Conservation (phyloP, 495 filamentous ascomycete genomes). For the Cercophora newfieldiana region DNA sequence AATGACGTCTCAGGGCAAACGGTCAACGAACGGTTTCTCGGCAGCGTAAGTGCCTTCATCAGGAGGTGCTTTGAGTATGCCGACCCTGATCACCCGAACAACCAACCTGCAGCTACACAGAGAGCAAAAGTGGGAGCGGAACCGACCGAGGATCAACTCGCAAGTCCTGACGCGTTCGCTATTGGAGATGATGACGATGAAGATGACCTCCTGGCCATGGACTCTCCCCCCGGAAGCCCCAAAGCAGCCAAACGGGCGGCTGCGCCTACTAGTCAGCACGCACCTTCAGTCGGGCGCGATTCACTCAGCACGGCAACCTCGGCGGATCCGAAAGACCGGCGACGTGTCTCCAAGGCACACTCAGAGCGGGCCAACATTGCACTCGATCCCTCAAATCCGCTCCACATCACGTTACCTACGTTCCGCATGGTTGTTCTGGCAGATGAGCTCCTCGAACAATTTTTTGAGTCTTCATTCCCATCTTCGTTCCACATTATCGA, state of each 20-base stretch:
- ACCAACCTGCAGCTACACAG: conserved; percentile 41
- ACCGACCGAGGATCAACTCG: conserved; percentile 36
- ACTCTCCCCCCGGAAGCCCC: conserved; percentile 41
- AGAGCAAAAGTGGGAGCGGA: conserved; percentile 24
- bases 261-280: conserved; percentile 16
- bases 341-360: conserved; percentile 54
- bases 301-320: conserved; percentile 16
- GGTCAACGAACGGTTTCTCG: conserved; percentile 77
- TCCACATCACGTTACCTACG: conserved; percentile 95
- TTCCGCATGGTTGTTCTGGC: conserved; percentile 98
- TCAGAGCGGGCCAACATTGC: conserved; percentile 76
- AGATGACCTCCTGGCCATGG: conserved; percentile 65
- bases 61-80: conserved; percentile 97
- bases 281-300: conserved; percentile 27
- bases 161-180: conserved; percentile 59
- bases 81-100: conserved; percentile 78
- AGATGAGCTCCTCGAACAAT: conserved; percentile 91
- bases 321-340: conserved; percentile 22
- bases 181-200: conserved; percentile 73
- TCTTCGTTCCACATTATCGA: conserved; percentile 61
- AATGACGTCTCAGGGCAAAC: conserved; percentile 43
- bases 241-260: conserved; percentile 36
- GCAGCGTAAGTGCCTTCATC: conserved; percentile 93
- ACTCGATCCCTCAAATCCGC: conserved; percentile 85
- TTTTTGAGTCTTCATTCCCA: conserved; percentile 83